These are phyloP conservation scores for Rhexocercosporidium sp. DNA, from an alignment of 2,329 filamentous ascomycete genomes.

Conservation along the genomic window DNA sequence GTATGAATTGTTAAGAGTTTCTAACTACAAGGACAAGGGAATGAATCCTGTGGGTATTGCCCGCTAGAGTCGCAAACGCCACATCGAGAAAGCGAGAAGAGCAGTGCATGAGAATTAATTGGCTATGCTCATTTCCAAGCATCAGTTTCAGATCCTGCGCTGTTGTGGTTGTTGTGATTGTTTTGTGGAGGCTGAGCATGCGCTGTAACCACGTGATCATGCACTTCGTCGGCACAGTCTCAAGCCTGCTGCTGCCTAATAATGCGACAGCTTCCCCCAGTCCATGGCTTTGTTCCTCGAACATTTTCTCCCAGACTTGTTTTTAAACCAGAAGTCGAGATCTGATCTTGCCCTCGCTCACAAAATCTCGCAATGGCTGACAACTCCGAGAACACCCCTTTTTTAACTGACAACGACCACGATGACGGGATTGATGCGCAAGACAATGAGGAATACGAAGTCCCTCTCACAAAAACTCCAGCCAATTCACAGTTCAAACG, in stretches of 20 bases:
- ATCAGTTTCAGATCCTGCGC: background rate
- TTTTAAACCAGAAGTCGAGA: too few species aligned
- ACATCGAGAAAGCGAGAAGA: background rate
- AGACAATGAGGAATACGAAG: background rate
- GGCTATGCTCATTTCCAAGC: background rate
- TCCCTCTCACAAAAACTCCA: background rate
- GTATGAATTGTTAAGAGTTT: too few species aligned
- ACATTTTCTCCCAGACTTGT: background rate
- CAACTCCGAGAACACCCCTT: slow-evolving; percentile 1
- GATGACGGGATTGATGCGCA: background rate
- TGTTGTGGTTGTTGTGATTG: background rate
- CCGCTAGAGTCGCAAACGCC: background rate
- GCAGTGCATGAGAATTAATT: background rate
- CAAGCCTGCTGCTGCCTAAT: background rate
- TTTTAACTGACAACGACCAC: background rate
- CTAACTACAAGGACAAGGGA: too few species aligned
- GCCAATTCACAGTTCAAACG: slow-evolving; percentile 8
- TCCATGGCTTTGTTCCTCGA: background rate
- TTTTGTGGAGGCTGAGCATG: slow-evolving; percentile 4
- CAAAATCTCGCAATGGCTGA: background rate
- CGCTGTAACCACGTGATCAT: background rate
- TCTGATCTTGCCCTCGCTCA: too few species aligned
- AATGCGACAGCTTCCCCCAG: background rate
- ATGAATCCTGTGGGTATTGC: background rate
- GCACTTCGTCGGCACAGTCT: slow-evolving; percentile 2